Evolutionary conservation across 2,329 filamentous ascomycete genomes (phyloP).

Genomic region (Talaromyces sp.): DNA sequence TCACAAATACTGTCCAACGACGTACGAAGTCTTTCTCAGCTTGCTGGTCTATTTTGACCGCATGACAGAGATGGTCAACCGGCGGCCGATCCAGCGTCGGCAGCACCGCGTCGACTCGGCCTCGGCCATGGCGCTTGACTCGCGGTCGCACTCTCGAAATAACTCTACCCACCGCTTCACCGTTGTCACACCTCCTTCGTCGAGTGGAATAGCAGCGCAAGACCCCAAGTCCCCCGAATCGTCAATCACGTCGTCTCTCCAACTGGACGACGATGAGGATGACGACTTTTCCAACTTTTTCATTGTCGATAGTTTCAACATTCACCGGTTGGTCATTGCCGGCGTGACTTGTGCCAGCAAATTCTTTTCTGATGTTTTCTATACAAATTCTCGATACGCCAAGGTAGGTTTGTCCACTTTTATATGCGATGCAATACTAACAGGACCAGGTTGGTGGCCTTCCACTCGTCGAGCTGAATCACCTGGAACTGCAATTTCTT

Average conservation of each 20-base stretch:
- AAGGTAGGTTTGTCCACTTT: slow-evolving; percentile 58
- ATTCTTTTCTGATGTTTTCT: slow-evolving; percentile 98
- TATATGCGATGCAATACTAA: background rate
- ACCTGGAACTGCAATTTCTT: slow-evolving; percentile 92
- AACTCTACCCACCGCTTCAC: slow-evolving; percentile 19
- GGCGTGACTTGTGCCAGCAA: slow-evolving; percentile 98
- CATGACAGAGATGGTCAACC: slow-evolving; percentile 95
- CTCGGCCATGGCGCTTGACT: slow-evolving; percentile 4
- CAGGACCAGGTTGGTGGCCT: slow-evolving; percentile 75
- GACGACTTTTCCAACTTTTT: slow-evolving; percentile 66
- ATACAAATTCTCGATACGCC: slow-evolving; percentile 97
- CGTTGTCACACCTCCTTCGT: slow-evolving; percentile 33
- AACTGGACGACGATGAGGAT: slow-evolving; percentile 39
- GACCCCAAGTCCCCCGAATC: slow-evolving; percentile 25
- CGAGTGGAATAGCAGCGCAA: slow-evolving; percentile 27
- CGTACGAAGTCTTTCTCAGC: slow-evolving; percentile 95
- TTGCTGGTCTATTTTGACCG: slow-evolving; percentile 95
- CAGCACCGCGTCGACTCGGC: slow-evolving; percentile 39
- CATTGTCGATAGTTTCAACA: slow-evolving; percentile 98
- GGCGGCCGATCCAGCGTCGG: slow-evolving; percentile 56
- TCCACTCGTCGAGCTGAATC: slow-evolving; percentile 86
- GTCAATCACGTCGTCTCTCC: slow-evolving; percentile 27
- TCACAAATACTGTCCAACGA: slow-evolving; percentile 98
- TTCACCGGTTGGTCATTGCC: slow-evolving; percentile 91
- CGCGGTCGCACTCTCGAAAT: slow-evolving; percentile 2